These are phyloP conservation scores for Camellia oleifera DNA, from an alignment of 179 eudicot species.

Conservation along the genomic window DNA sequence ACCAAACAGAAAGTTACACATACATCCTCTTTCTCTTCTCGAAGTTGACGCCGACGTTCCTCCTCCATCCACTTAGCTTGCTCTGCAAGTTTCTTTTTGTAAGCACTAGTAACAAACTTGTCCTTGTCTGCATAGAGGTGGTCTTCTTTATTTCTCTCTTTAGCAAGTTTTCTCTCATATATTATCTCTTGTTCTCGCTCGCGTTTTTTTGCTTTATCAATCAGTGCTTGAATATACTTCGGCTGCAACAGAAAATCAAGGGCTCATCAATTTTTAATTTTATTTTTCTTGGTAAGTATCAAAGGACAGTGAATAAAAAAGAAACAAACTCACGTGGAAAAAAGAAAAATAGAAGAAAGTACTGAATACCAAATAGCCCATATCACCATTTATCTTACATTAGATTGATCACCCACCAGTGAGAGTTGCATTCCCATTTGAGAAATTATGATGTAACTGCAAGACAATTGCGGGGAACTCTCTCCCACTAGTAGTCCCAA, in stretches of 20 bases:
- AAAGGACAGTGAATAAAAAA: neutral
- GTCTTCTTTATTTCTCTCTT: slow-evolving; percentile 86
- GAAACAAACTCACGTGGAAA: neutral
- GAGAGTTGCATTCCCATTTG: neutral
- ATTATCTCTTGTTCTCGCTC: slow-evolving; percentile 83
- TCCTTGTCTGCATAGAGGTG: slow-evolving; percentile 82
- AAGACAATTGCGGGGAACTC: too few species aligned
- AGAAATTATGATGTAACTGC: too few species aligned
- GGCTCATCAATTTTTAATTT: neutral
- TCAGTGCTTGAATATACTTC: slow-evolving; percentile 65
- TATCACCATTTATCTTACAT: neutral
- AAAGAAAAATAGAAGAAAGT: neutral
- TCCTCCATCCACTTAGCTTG: slow-evolving; percentile 81
- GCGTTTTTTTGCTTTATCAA: slow-evolving; percentile 68
- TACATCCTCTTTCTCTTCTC: slow-evolving; percentile 84
- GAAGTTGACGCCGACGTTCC: slow-evolving; percentile 69
- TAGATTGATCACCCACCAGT: neutral
- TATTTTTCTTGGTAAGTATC: too few species aligned
- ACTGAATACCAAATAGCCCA: neutral
- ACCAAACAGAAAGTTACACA: slow-evolving; percentile 18
- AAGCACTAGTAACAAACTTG: slow-evolving; percentile 80
- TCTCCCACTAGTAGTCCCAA: too few species aligned
- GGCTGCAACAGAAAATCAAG: slow-evolving; percentile 44
- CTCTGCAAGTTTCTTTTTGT: slow-evolving; percentile 90
- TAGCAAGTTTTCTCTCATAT: slow-evolving; percentile 88